Evolutionary conservation across 1,139 yeast genomes (phyloP).

Genomic region (Debaryomyces coudertii): DNA sequence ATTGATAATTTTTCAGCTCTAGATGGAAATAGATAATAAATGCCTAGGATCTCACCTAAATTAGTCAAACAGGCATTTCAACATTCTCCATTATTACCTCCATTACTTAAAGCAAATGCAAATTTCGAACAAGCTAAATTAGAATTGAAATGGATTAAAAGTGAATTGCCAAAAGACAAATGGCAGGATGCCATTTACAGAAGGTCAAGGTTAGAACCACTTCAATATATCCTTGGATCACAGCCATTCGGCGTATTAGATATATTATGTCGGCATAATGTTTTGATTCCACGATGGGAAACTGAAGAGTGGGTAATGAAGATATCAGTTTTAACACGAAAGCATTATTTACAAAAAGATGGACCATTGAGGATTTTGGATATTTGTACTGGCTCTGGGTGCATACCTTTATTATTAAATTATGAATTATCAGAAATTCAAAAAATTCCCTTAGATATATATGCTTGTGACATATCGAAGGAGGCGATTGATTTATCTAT

Average conservation of each 20-base stretch:
- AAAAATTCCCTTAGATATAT: slow-evolving; percentile 25
- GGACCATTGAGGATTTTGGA: slow-evolving; percentile 51
- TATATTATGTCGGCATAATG: slow-evolving; percentile 62
- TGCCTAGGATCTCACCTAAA: slow-evolving; percentile 38
- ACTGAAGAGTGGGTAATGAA: slow-evolving; percentile 86
- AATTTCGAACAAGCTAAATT: slow-evolving; percentile 34
- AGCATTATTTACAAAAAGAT: neutral
- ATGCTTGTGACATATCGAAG: slow-evolving; percentile 64
- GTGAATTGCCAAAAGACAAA: slow-evolving; percentile 37
- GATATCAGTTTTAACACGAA: slow-evolving; percentile 34
- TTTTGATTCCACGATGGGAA: slow-evolving; percentile 91
- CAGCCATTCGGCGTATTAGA: slow-evolving; percentile 84
- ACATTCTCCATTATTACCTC: slow-evolving; percentile 33
- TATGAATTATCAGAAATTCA: slow-evolving; percentile 28
- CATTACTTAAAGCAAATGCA: slow-evolving; percentile 35
- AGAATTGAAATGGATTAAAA: slow-evolving; percentile 46
- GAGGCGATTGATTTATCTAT: slow-evolving; percentile 55
- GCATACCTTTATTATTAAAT: slow-evolving; percentile 64
- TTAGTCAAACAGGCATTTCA: slow-evolving; percentile 31
- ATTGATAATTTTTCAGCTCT: neutral
- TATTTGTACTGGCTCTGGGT: slow-evolving; percentile 90
- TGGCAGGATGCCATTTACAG: slow-evolving; percentile 40
- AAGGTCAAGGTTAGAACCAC: slow-evolving; percentile 58
- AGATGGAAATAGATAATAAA: slow-evolving; percentile 12
- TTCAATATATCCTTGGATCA: slow-evolving; percentile 80